Evolutionary conservation across 2,329 filamentous ascomycete genomes (phyloP), one percentile per base, ranked within the genome.

Genomic region (Leptographium flavum): DNA sequence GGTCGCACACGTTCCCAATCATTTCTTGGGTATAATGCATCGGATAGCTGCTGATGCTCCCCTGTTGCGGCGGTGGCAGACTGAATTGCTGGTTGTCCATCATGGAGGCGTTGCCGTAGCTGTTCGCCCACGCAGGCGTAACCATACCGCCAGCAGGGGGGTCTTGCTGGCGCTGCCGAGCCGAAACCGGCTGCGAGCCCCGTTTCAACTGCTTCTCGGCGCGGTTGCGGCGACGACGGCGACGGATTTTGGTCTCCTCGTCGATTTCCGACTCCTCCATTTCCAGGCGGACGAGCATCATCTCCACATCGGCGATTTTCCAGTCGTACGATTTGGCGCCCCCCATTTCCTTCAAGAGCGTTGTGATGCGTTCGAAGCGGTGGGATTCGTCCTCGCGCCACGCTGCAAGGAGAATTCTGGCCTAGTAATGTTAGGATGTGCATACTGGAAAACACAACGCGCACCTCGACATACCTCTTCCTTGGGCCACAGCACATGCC

Each of bases 271-370:
- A 55, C 45, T 71, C 66, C 45, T 71, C 67, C 41, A 71, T 57
- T 44, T 65, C 69, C 36, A 69, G 50, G 48, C 66, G 65, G 45
- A 73, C 66, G 2, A 75, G 59, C 51, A 68, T 68, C 53, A 67
- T 62, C 49, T 72, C 67, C 33, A 76, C 61, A 48, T 73, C 69
- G 27, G 60, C 62, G 4, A 65, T 57, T 49, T 67, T 74, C 60
- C 73, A 69, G 30, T 69, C 64, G 60, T 63, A 66, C 48, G 67
- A 66, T 43, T 67, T 65, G 37, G 68, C 70, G 38, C 72, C 73
- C 2, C 70, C 70, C 25, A 65, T 58, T 44, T 74, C 68, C 48
- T 64, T 63, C 56, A 75, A 71, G 19, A 59, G 57, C 0, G 64
- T 59, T 10, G 66, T 57, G 4, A 74, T 58, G 8, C 55, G 55